Conservation (phyloP, 1,139 yeast species). For the Geotrichum cucujoidarum region DNA sequence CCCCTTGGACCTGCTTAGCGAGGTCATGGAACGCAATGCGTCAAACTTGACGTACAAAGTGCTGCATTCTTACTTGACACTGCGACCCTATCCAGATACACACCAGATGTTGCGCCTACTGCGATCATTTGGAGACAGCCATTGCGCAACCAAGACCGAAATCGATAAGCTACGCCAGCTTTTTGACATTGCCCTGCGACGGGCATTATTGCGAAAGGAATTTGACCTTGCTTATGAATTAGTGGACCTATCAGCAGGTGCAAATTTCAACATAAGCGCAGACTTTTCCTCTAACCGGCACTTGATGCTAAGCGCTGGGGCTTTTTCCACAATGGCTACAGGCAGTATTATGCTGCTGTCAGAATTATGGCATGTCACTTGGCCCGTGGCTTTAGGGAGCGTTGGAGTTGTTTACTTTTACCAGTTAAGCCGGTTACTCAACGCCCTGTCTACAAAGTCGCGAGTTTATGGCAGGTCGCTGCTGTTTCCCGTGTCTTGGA, state of each 20-base stretch:
- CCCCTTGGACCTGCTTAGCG: slow-evolving; percentile 11
- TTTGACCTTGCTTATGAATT: slow-evolving; percentile 10
- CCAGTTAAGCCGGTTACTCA: neutral
- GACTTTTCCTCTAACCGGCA: neutral
- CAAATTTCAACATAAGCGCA: neutral
- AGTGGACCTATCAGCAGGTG: neutral
- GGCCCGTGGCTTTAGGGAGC: neutral
- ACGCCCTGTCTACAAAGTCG: neutral
- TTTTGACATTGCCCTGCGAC: slow-evolving; percentile 9
- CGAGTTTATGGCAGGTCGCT: neutral
- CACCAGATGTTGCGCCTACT: slow-evolving; percentile 1
- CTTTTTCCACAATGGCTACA: neutral
- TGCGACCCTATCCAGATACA: slow-evolving; percentile 16
- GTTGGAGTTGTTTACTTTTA: neutral
- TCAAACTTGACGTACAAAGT: neutral
- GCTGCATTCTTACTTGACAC: slow-evolving; percentile 6
- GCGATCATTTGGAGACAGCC: neutral
- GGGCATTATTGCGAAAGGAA: slow-evolving; percentile 9
- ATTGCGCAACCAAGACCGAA: neutral
- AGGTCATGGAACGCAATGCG: slow-evolving; percentile 6
- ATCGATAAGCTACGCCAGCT: neutral
- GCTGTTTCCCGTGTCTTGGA: neutral
- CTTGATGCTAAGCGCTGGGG: neutral
- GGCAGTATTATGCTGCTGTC: neutral
- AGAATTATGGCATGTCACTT: neutral